Evolutionary conservation across 1,139 yeast genomes (phyloP).

Genomic region (Hansenula lynferdii): DNA sequence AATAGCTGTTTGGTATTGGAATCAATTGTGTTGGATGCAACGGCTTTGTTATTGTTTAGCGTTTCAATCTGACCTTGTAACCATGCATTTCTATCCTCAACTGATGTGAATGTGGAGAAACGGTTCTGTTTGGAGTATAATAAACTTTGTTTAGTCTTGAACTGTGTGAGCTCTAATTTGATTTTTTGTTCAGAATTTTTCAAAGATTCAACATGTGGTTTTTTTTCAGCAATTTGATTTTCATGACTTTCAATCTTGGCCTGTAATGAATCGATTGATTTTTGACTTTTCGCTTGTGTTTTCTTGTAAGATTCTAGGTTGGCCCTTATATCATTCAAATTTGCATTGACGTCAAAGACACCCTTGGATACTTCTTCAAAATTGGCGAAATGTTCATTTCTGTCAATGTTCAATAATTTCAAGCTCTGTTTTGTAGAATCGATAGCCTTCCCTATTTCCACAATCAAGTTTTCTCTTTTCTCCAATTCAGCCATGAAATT

Average conservation of each 20-base stretch:
- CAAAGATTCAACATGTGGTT: slow-evolving; percentile 40
- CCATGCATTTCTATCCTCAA: slow-evolving; percentile 66
- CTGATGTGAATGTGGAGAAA: slow-evolving; percentile 51
- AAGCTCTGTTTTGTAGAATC: slow-evolving; percentile 25
- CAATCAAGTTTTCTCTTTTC: slow-evolving; percentile 42
- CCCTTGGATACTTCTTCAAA: slow-evolving; percentile 38
- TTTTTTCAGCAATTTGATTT: slow-evolving; percentile 31
- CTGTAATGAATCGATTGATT: slow-evolving; percentile 24
- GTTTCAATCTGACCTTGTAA: slow-evolving; percentile 43
- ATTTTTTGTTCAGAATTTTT: slow-evolving; percentile 38
- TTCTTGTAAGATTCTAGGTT: slow-evolving; percentile 24
- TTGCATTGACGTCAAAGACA: slow-evolving; percentile 30
- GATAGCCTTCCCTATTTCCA: slow-evolving; percentile 29
- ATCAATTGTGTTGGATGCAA: slow-evolving; percentile 18
- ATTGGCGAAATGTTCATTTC: slow-evolving; percentile 43
- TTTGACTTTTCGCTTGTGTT: slow-evolving; percentile 21
- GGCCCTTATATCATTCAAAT: slow-evolving; percentile 26
- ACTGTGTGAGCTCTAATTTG: slow-evolving; percentile 34
- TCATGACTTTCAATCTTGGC: slow-evolving; percentile 39
- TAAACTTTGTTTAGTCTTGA: slow-evolving; percentile 54
- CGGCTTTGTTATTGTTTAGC: slow-evolving; percentile 27
- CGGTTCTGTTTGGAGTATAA: slow-evolving; percentile 74
- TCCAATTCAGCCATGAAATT: slow-evolving; percentile 38
- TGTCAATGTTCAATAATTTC: slow-evolving; percentile 47
- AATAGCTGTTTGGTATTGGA: slow-evolving; percentile 14